Base-by-base conservation (phyloP, 2,329 filamentous ascomycete species). In the Sordariomycetes sp. region DNA sequence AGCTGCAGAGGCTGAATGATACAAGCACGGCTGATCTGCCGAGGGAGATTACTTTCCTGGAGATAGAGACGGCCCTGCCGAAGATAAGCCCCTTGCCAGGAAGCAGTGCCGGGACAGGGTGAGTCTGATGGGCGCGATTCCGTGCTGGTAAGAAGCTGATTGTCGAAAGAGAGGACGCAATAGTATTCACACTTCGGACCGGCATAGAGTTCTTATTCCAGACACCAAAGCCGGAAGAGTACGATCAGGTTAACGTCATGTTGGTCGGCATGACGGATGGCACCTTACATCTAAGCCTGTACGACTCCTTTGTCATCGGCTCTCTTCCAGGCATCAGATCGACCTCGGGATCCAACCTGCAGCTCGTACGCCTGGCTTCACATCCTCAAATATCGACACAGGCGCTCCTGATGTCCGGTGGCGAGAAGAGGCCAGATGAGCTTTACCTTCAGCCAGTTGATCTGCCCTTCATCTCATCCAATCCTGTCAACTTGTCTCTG, bases 301-400 rank as follows among this genome's bases (percentile, higher is more conserved):
- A 90, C 53, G 83, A 94, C 53, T 88, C 83, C 6, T 86, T 94
- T 46, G 71, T 83, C 39, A 80, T 93, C 38, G 85, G 86, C 4
- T 70, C 59, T 10, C 8, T n/a, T 19, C n/a, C 32, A 18, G 21
- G 15, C 11, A n/a, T n/a, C n/a, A n/a, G n/a, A n/a, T 11, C 32
- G 27, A 15, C 12, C 7, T 14, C 32, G n/a, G 7, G 12, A 19
- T 51, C 55, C 3, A 35, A 40, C 15, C 46, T 49, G 19, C 60
- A 59, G 36, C 57, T 74, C 15, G 55, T 68, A 30, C 65, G 61
- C 18, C 84, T 93, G 50, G 69, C 81, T 20, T 86, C 82, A 8
- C 81, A 93, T 51, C 72, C 81, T 1, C 66, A 78, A 21, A 70
- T 79, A 30, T 81, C 84, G n/a, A 87, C 82, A 0, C 86, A 94